phyloP scores from a whole-genome alignment of 306 rosid genomes.

The Vigna mungo region DNA sequence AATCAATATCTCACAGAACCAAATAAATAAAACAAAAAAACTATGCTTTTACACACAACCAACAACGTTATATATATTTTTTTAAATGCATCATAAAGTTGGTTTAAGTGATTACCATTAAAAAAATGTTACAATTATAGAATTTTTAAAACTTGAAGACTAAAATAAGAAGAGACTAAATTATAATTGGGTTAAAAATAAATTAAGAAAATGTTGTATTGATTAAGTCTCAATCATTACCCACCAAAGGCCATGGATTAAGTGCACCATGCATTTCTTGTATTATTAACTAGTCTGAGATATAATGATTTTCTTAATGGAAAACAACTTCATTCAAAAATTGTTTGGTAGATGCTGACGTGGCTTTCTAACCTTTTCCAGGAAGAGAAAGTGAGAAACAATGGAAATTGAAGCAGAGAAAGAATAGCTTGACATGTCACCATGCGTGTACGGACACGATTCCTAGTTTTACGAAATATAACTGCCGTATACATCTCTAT shows the following conservation, averaged over 20 bases:
- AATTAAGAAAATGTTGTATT: neutral
- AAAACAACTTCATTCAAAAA: constrained; percentile 21
- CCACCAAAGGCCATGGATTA: neutral
- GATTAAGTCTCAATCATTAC: constrained; percentile 40
- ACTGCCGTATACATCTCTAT: neutral
- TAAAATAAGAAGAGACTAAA: no score
- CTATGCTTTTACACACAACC: neutral
- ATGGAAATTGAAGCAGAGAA: neutral
- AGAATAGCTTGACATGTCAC: neutral
- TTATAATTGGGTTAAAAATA: neutral
- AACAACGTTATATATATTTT: neutral
- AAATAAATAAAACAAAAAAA: neutral
- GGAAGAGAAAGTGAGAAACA: neutral
- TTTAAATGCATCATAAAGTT: neutral
- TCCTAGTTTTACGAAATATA: neutral
- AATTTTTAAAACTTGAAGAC: no score
- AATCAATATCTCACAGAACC: neutral
- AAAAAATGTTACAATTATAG: neutral
- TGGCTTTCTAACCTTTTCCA: neutral
- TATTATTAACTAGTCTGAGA: neutral
- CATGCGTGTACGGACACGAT: neutral
- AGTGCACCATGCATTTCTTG: constrained; percentile 22
- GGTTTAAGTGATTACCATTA: neutral
- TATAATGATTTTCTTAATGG: constrained; percentile 35
- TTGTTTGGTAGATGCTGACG: constrained; percentile 15